A percentile compares a stretch with the other conserved stretches of the same genome.
Evolutionary conservation across 768 basidiomycete genomes (phyloP).

Genomic region (Lactarius psammicola): DNA sequence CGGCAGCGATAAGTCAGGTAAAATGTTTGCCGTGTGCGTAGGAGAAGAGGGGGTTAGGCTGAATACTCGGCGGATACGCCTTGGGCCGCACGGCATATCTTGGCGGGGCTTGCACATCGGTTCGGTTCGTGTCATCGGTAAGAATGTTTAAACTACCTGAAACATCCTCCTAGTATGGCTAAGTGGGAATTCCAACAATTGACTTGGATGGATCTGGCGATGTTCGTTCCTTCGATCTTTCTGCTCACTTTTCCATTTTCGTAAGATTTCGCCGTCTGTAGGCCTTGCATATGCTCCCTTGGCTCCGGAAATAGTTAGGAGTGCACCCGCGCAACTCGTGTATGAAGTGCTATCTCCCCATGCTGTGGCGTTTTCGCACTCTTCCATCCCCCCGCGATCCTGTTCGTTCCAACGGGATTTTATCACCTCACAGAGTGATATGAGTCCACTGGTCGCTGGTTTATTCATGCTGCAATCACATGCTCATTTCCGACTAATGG

Average conservation of each 20-base stretch:
- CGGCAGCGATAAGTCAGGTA: neutral
- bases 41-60: neutral
- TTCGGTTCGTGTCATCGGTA: neutral
- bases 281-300: neutral
- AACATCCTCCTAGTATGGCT: neutral
- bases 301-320: neutral
- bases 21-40: neutral
- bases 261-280: neutral
- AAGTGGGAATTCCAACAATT: neutral
- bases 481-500: constrained; percentile 13
- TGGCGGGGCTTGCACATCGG: neutral
- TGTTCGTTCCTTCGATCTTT: neutral
- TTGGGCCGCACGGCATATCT: neutral
- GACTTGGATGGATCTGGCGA: neutral
- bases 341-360: constrained; percentile 1
- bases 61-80: neutral
- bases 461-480: constrained; percentile 6
- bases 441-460: neutral
- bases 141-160: neutral
- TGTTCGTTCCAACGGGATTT: too few species aligned
- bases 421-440: neutral
- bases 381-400: neutral
- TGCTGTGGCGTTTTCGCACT: neutral
- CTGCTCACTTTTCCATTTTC: neutral
- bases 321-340: neutral